phyloP scores from a whole-genome alignment of 2,329 filamentous ascomycete genomes.

The Ophiocordyceps camponoti-leonardi region DNA sequence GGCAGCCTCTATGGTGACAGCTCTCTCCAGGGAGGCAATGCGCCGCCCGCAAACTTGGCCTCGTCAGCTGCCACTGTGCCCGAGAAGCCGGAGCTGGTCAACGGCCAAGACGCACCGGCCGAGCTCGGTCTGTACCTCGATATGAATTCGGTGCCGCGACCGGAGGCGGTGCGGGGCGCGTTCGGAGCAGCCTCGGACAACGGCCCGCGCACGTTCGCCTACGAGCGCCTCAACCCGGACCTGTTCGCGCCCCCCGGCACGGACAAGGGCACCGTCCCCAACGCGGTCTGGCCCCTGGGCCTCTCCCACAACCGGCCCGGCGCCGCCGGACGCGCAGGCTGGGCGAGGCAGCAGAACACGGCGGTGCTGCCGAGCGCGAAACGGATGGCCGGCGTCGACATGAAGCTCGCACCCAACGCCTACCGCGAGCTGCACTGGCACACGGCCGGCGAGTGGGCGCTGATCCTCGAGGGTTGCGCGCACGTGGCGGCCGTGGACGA shows the following conservation, averaged over 20 bases:
- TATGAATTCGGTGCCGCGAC: conserved; percentile 28
- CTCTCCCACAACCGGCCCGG: conserved; percentile 31
- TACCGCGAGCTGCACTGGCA: conserved; percentile 51
- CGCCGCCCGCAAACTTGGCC: conserved; percentile 9
- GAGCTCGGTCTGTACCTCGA: conserved; percentile 34
- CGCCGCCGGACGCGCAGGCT: conserved; percentile 25
- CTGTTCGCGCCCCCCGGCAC: conserved; percentile 34
- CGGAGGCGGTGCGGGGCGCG: conserved; percentile 36
- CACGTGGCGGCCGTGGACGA: conserved; percentile 34
- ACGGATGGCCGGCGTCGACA: conserved; percentile 40
- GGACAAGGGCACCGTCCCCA: conserved; percentile 27
- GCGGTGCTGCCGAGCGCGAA: conserved; percentile 29
- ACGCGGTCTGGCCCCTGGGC: conserved; percentile 37
- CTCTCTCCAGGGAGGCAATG: conserved; percentile 21
- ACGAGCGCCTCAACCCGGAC: conserved; percentile 37
- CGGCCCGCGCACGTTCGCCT: conserved; percentile 29
- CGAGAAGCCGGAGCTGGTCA: conserved; percentile 18
- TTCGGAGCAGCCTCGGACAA: conserved; percentile 30
- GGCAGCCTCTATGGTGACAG: conserved; percentile 23
- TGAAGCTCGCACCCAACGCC: conserved; percentile 36
- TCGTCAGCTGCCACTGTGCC: background rate
- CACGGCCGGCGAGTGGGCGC: conserved; percentile 32
- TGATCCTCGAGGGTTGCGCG: conserved; percentile 35
- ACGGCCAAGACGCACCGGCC: conserved; percentile 30
- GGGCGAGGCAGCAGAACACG: conserved; percentile 35